Conservation (phyloP, 2,329 filamentous ascomycete species). For the Emmonsiellopsis sp. region DNA sequence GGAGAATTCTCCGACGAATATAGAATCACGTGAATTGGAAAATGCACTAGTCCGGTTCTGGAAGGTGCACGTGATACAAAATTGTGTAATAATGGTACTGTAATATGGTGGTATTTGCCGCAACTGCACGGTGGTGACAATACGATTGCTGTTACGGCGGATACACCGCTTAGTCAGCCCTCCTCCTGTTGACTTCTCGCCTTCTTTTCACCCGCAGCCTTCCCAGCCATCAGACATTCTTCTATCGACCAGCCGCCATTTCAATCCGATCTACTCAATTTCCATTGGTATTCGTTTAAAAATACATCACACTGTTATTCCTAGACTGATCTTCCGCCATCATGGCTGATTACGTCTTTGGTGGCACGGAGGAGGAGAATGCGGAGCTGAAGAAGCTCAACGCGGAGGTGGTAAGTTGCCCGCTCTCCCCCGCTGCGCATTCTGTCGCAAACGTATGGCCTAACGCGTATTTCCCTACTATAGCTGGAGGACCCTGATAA, state of each 20-base stretch:
- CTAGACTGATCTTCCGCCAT: slow-evolving; percentile 6
- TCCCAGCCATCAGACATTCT: not conserved
- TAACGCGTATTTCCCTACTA: slow-evolving; percentile 3
- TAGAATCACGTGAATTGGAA: not conserved
- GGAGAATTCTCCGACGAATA: not conserved
- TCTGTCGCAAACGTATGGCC: not conserved
- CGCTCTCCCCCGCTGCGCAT: slow-evolving; percentile 6
- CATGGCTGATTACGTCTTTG: slow-evolving; percentile 68
- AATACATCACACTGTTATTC: not conserved
- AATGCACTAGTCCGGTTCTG: not conserved
- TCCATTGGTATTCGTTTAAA: not conserved
- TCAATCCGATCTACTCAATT: not conserved
- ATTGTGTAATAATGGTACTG: not conserved
- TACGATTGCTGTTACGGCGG: not conserved
- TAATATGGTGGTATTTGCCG: not conserved
- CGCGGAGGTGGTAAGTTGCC: slow-evolving; percentile 60
- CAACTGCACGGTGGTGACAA: not conserved
- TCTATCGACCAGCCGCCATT: not conserved
- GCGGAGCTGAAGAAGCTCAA: slow-evolving; percentile 71
- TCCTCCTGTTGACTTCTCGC: not conserved
- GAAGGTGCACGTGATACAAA: not conserved
- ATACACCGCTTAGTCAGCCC: not conserved
- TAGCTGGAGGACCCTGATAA: slow-evolving; percentile 68
- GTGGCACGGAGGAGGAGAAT: slow-evolving; percentile 70
- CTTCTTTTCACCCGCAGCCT: not conserved